phyloP scores from a whole-genome alignment of 2,329 filamentous ascomycete species.

The Anisogramma anomala region DNA sequence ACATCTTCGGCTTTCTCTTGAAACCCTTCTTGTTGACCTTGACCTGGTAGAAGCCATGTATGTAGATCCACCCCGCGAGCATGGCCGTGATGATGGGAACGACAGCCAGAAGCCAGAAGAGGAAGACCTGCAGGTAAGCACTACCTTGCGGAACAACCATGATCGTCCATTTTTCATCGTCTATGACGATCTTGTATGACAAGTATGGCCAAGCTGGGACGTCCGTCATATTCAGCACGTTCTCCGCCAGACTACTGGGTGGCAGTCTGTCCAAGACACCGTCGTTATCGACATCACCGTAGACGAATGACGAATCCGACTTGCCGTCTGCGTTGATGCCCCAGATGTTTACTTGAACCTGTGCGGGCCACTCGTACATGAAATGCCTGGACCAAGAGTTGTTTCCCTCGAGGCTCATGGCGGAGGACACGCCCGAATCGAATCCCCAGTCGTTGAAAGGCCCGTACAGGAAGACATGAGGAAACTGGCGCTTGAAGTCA shows the following conservation, averaged over 20 bases:
- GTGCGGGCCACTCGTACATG: conserved; percentile 49
- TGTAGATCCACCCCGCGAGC: conserved; percentile 43
- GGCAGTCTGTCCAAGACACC: conserved; percentile 48
- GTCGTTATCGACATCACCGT: conserved; percentile 49
- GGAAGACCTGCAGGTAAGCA: conserved; percentile 36
- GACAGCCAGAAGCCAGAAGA: conserved; percentile 41
- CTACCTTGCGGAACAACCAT: conserved; percentile 41
- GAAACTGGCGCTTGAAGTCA: conserved; percentile 37
- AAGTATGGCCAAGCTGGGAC: conserved; percentile 40
- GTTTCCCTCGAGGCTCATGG: conserved; percentile 34
- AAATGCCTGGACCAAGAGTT: conserved; percentile 47
- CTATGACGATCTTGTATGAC: conserved; percentile 40
- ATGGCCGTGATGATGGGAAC: conserved; percentile 39
- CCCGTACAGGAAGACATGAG: conserved; percentile 50
- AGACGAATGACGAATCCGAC: conserved; percentile 46
- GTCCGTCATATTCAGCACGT: conserved; percentile 46
- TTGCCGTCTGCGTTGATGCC: conserved; percentile 50
- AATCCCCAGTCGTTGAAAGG: conserved; percentile 51
- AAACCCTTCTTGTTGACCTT: conserved; percentile 51
- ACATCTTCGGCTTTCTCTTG: conserved; percentile 17
- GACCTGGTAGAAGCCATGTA: conserved; percentile 38
- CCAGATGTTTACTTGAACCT: conserved; percentile 52
- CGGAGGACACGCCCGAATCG: conserved; percentile 43
- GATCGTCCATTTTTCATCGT: conserved; percentile 42
- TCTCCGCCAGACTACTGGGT: conserved; percentile 41